Percentiles rank a stretch among this genome's conserved stretches.
phyloP scores from a whole-genome alignment of 768 basidiomycete species.

The Exidia glandulosa region DNA sequence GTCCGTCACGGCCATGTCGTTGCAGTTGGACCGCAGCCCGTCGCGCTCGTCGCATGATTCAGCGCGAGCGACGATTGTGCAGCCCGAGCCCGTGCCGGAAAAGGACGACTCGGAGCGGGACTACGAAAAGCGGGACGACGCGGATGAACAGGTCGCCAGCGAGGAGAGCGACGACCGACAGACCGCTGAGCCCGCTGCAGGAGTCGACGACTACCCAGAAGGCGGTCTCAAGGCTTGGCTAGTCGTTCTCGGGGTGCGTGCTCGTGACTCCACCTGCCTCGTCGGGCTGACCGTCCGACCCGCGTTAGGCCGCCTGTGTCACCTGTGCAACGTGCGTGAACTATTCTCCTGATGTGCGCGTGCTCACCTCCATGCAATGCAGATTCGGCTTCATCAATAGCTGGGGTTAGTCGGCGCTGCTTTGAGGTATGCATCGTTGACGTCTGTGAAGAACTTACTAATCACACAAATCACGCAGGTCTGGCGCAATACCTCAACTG shows the following conservation, averaged over 20 bases:
- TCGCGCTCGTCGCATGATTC: too few species aligned
- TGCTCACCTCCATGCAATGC: background rate
- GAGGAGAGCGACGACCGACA: too few species aligned
- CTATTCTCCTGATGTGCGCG: background rate
- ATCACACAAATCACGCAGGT: too few species aligned
- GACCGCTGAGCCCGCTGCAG: background rate
- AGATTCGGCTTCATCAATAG: slow-evolving; percentile 58
- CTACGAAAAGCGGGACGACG: background rate
- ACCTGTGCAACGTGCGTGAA: slow-evolving; percentile 30
- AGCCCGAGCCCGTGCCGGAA: too few species aligned
- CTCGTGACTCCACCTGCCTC: background rate
- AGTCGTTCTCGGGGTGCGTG: slow-evolving; percentile 2
- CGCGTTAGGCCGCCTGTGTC: slow-evolving; percentile 9
- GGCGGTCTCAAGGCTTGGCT: slow-evolving; percentile 6
- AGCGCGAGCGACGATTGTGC: too few species aligned
- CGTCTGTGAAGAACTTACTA: too few species aligned
- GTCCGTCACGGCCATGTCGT: too few species aligned
- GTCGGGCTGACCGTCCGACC: background rate
- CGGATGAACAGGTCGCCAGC: background rate
- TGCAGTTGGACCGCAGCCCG: too few species aligned
- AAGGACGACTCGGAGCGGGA: too few species aligned
- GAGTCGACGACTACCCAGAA: slow-evolving; percentile 1
- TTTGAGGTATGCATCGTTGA: too few species aligned
- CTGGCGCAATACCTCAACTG: too few species aligned
- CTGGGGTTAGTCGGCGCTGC: too few species aligned